Conservation (phyloP, 2,329 filamentous ascomycete genomes). For the Curvularia sp. region DNA sequence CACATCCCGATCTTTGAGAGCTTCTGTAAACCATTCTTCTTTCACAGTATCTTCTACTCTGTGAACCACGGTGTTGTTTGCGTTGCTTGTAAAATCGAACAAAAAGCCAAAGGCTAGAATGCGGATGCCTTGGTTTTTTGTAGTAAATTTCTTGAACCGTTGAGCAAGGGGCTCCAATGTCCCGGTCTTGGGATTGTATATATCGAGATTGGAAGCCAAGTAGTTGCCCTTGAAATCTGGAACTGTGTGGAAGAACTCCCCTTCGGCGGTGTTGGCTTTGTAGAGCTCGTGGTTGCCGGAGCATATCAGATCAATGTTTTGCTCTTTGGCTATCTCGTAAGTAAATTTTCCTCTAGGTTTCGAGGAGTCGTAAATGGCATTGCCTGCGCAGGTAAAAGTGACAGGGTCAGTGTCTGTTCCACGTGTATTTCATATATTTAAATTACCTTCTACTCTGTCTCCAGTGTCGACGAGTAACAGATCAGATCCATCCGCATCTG, state of each 20-base stretch:
- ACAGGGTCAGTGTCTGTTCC: conserved; percentile 1
- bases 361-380: conserved; percentile 91
- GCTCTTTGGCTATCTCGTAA: conserved; percentile 83
- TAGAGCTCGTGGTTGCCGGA: conserved; percentile 97
- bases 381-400: conserved; percentile 67
- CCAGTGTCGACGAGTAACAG: conserved; percentile 95
- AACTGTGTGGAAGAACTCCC: conserved; percentile 80
- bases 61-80: conserved; percentile 87
- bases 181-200: conserved; percentile 74
- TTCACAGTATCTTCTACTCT: conserved; percentile 80
- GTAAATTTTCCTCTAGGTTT: conserved; percentile 86
- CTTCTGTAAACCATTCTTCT: conserved; percentile 86
- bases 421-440: background rate
- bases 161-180: conserved; percentile 77
- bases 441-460: conserved; percentile 63
- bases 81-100: conserved; percentile 90
- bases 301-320: conserved; percentile 82
- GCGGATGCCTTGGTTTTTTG: conserved; percentile 83
- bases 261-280: conserved; percentile 75
- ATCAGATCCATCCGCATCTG: conserved; percentile 80
- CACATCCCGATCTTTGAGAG: conserved; percentile 77
- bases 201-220: conserved; percentile 91
- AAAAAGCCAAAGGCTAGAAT: conserved; percentile 92
- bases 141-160: conserved; percentile 87
- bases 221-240: conserved; percentile 83